A percentile compares a stretch with the other conserved stretches of the same genome.
These are phyloP conservation scores for Plasmopara viticola DNA, from an alignment of 352 stramenopile species.

Conservation along the genomic window DNA sequence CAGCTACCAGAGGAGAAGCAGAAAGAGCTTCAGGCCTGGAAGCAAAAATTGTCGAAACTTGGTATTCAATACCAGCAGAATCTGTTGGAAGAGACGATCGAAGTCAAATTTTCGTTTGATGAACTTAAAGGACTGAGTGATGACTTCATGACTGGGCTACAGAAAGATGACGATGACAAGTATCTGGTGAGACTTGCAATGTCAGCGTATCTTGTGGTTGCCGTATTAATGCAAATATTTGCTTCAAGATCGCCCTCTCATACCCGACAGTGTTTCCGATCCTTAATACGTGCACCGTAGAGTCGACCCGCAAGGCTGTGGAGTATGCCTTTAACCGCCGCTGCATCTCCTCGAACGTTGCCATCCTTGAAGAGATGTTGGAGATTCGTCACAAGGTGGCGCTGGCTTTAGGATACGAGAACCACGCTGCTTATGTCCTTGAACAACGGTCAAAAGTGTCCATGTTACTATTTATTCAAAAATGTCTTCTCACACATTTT, in stretches of 20 bases:
- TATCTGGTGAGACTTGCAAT: slow-evolving; percentile 51
- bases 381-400: slow-evolving; percentile 75
- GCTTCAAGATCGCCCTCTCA: slow-evolving; percentile 59
- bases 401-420: slow-evolving; percentile 70
- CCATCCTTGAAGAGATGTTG: slow-evolving; percentile 80
- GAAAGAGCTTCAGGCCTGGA: slow-evolving; percentile 67
- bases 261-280: slow-evolving; percentile 89
- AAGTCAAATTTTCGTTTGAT: slow-evolving; percentile 66
- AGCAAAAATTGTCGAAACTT: slow-evolving; percentile 83
- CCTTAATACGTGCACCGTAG: slow-evolving; percentile 79
- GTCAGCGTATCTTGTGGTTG: neutral
- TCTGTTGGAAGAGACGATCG: slow-evolving; percentile 78
- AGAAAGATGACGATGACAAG: slow-evolving; percentile 63
- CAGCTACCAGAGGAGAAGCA: slow-evolving; percentile 62
- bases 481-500: neutral
- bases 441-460: slow-evolving; percentile 49
- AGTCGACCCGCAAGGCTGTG: slow-evolving; percentile 76
- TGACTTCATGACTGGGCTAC: slow-evolving; percentile 67
- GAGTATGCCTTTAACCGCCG: slow-evolving; percentile 74
- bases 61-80: slow-evolving; percentile 83
- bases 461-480: neutral
- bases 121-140: slow-evolving; percentile 77
- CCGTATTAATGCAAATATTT: neutral
- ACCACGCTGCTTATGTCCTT: slow-evolving; percentile 79
- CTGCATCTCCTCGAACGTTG: slow-evolving; percentile 78